Percentiles rank a stretch among this genome's conserved stretches.
These are phyloP conservation scores for Leishmania aethiopica DNA, from an alignment of 208 protist species.

Conservation along the genomic window DNA sequence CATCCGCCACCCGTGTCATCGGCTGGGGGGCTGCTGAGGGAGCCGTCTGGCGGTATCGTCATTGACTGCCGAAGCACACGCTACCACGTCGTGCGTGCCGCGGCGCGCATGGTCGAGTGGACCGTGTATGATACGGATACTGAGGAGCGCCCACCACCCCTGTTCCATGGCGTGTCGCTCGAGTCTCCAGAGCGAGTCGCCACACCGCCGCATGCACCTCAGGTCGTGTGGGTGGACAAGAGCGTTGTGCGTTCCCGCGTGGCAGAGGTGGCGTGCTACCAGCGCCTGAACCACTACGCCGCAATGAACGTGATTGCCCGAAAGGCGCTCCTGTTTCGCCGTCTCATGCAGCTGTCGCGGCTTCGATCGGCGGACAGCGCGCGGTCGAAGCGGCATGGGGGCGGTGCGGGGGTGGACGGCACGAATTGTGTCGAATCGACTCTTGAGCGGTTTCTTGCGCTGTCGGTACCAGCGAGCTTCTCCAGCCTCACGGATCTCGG, in stretches of 20 bases:
- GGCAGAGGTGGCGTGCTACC: constrained; percentile 53
- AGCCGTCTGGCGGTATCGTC: constrained; percentile 28
- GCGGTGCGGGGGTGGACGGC: neutral
- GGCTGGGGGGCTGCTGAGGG: neutral
- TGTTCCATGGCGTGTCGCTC: constrained; percentile 44
- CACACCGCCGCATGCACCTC: constrained; percentile 39
- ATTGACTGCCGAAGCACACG: constrained; percentile 65
- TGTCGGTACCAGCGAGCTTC: constrained; percentile 62
- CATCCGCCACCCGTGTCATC: neutral
- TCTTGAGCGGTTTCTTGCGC: constrained; percentile 14
- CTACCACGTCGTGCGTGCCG: constrained; percentile 86
- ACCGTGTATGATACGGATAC: constrained; percentile 51
- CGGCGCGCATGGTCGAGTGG: constrained; percentile 65
- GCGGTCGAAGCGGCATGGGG: neutral
- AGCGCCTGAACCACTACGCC: constrained; percentile 95
- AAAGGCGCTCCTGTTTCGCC: constrained; percentile 89
- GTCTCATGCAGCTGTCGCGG: constrained; percentile 64
- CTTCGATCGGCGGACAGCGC: neutral
- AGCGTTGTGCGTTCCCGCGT: constrained; percentile 73
- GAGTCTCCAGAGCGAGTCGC: neutral
- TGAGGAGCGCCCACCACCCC: constrained; percentile 34
- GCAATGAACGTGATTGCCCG: constrained; percentile 89
- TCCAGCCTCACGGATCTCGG: constrained; percentile 39
- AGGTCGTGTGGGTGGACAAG: constrained; percentile 91
- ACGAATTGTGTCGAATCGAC: neutral